Evolutionary conservation across 345 rosid species (phyloP).

Genomic region (Eucalyptus marginata): DNA sequence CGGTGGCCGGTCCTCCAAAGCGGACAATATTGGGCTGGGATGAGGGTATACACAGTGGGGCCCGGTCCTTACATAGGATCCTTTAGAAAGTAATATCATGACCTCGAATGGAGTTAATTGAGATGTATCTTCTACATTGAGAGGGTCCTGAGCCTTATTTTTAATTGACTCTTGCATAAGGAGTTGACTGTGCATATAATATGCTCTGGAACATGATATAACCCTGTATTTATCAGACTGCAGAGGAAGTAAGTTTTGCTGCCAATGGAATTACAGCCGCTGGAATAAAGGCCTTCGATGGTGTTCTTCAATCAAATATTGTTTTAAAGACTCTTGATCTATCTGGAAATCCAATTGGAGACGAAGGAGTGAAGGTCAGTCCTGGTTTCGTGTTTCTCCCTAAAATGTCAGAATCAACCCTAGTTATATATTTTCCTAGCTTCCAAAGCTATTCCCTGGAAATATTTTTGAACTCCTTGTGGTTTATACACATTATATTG

Average conservation of each 20-base stretch:
- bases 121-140: not conserved
- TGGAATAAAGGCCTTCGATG: conserved; percentile 80
- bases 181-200: not conserved
- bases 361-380: conserved; percentile 94
- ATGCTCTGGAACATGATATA: not conserved
- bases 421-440: not conserved
- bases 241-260: conserved; percentile 93
- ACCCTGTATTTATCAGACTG: conserved; percentile 23
- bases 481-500: not conserved
- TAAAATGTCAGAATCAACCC: not conserved
- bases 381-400: not conserved
- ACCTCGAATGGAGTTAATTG: not conserved
- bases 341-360: conserved; percentile 93
- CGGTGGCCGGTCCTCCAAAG: too few species aligned
- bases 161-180: not conserved
- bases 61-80: too few species aligned
- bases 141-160: not conserved
- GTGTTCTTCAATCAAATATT: conserved; percentile 78
- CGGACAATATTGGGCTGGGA: too few species aligned
- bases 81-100: not conserved
- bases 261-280: conserved; percentile 87
- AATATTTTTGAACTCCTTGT: not conserved
- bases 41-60: too few species aligned
- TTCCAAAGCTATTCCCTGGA: not conserved
- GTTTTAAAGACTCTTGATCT: conserved; percentile 57